Base-by-base conservation (phyloP, 495 filamentous ascomycete species). In the Penicillium bialowiezense region DNA sequence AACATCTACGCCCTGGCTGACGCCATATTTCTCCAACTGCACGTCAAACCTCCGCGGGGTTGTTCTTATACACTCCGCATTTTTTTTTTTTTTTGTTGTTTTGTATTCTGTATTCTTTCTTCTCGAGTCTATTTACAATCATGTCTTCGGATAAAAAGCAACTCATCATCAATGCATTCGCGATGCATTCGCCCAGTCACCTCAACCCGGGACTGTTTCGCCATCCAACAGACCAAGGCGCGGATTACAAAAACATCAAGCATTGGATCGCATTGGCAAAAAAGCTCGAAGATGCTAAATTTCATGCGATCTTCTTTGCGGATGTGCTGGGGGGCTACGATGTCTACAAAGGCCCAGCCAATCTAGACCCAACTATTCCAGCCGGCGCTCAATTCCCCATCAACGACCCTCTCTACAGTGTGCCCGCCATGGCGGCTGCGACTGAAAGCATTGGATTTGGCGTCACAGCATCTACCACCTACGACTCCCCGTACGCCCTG, bases 401-500 rank as follows among this genome's bases (percentile, higher is more conserved):
- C 44, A 84, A 83, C 43, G 72, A 76, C 37, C 72, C 71, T 1
- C 60, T 76, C 7, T 71, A 74, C 45, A 65, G 67, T 39, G 54
- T 76, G 7, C 61, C 71, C 13, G 65, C 71, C 31, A 72, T 76
- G 72, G 71, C 72, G 13, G 67, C 67, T 13, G 67, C 60, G 13
- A 88, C 86, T 10, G 62, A 88, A 40, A 75, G 74, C 26, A 76
- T 95, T 21, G 82, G 82, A 6, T 74, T 83, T 41, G 78, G 88
- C 6, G 81, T 90, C 2, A 88, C 90, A 10, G 69, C 82, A 2
- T 80, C 79, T 7, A 85, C 70, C 9, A 87, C 82, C 1, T 87
- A 87, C 54, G 85, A 87, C 47, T 72, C 79, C 46, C 84, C 85
- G 8, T 88, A 85, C 51, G 79, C 83, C 46, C 72, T 87, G n/a